A percentile compares a stretch with the other conserved stretches of the same genome.
These are phyloP conservation scores for Zygotorulaspora mrakii DNA, from an alignment of 1,139 yeast species.

Conservation along the genomic window DNA sequence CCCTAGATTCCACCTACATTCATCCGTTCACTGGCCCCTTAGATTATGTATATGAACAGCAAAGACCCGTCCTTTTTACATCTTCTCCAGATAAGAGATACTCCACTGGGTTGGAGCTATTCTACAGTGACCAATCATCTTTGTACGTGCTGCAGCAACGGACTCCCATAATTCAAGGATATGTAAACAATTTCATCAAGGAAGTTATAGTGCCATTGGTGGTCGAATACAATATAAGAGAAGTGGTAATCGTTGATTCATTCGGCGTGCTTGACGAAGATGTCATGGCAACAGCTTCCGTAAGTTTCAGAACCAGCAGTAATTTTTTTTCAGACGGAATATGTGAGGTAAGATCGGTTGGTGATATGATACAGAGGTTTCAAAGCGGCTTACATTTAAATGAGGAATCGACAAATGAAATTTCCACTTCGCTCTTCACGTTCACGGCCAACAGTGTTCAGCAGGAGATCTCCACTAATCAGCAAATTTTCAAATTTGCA, in stretches of 20 bases:
- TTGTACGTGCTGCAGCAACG: slow-evolving; percentile 71
- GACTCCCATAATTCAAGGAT: slow-evolving; percentile 75
- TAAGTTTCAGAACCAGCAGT: slow-evolving; percentile 9
- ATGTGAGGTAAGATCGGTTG: slow-evolving; percentile 27
- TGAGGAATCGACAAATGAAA: slow-evolving; percentile 18
- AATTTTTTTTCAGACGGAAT: slow-evolving; percentile 25
- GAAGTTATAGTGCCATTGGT: slow-evolving; percentile 55
- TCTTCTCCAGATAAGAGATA: slow-evolving; percentile 8
- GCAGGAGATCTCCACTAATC: slow-evolving; percentile 30
- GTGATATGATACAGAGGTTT: slow-evolving; percentile 24
- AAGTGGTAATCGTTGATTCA: slow-evolving; percentile 63
- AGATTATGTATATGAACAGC: slow-evolving; percentile 43
- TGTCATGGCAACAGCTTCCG: slow-evolving; percentile 13
- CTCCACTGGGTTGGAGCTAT: slow-evolving; percentile 62
- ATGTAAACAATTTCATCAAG: slow-evolving; percentile 47
- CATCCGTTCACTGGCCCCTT: slow-evolving; percentile 85
- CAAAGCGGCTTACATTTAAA: slow-evolving; percentile 24
- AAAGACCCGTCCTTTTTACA: slow-evolving; percentile 27
- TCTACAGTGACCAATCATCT: slow-evolving; percentile 40
- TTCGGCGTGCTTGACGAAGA: slow-evolving; percentile 54
- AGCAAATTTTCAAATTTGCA: slow-evolving; percentile 30
- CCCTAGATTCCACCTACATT: slow-evolving; percentile 55
- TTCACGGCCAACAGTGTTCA: slow-evolving; percentile 29
- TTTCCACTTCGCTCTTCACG: slow-evolving; percentile 27
- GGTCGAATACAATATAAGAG: slow-evolving; percentile 40